Percentiles rank a stretch among this genome's conserved stretches.
These are phyloP conservation scores for Globisporangium sylvaticum DNA, from an alignment of 352 stramenopile species.

Conservation along the genomic window DNA sequence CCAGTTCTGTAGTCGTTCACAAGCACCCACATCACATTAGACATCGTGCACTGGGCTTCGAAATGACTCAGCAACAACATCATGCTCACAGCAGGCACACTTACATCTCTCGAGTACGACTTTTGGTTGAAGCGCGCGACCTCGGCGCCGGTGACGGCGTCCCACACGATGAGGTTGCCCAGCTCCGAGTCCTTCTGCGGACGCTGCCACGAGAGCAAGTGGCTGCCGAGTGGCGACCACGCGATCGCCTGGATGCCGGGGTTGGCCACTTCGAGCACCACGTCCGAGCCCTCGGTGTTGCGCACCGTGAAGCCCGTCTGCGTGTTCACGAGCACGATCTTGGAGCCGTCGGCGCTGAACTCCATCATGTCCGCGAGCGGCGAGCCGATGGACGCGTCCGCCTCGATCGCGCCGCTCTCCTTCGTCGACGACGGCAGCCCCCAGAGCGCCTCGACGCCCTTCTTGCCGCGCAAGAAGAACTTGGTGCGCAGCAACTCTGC, in stretches of 20 bases:
- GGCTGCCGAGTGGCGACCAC: slow-evolving; percentile 79
- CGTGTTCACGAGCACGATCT: slow-evolving; percentile 60
- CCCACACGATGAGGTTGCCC: slow-evolving; percentile 86
- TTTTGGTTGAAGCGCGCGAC: slow-evolving; percentile 85
- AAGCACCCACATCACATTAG: not conserved
- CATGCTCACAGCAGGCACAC: slow-evolving; percentile 18
- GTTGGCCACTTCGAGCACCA: slow-evolving; percentile 62
- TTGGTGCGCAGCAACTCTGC: slow-evolving; percentile 56
- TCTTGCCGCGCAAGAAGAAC: slow-evolving; percentile 79
- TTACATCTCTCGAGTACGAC: slow-evolving; percentile 72
- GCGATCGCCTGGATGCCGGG: slow-evolving; percentile 69
- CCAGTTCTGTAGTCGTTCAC: slow-evolving; percentile 59
- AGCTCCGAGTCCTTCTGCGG: slow-evolving; percentile 62
- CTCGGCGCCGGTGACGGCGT: slow-evolving; percentile 46
- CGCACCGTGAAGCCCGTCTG: slow-evolving; percentile 63
- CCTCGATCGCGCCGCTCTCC: slow-evolving; percentile 44
- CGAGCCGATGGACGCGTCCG: slow-evolving; percentile 44
- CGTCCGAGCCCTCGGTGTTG: slow-evolving; percentile 55
- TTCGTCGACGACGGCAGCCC: slow-evolving; percentile 55
- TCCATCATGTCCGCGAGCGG: slow-evolving; percentile 62
- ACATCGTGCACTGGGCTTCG: not conserved
- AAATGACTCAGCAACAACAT: not conserved
- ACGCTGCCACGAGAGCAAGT: slow-evolving; percentile 87
- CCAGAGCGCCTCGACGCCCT: slow-evolving; percentile 74
- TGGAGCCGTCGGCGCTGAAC: slow-evolving; percentile 63